Evolutionary conservation across 257 asterid species (phyloP), one percentile per base, ranked within the genome.

Genomic region (Oldenlandia corymbosa): DNA sequence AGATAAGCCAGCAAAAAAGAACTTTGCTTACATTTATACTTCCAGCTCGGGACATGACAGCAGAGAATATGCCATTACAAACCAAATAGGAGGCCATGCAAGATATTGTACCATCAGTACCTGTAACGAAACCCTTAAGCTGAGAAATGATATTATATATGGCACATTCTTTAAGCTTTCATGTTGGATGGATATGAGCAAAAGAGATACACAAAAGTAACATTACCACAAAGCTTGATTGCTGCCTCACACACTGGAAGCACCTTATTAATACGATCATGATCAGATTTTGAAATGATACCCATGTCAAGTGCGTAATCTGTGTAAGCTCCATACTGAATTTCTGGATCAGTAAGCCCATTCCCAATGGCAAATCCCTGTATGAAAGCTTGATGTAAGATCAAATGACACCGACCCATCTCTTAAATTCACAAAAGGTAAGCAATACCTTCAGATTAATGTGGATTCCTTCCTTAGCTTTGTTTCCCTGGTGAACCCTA

Each of bases 311-410:
- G 76, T 66, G 98, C 96, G 83, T 75, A 88, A 79, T 91, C 98
- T 64, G 98, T 83, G 73, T 91, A 91, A 56, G 98, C 96, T 57
- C 78, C 88, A 58, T 91, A 91, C 68, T 91, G 96, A 71, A 84
- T 86, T 78, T 75, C 95, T 68, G 96, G 98, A 76, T 91, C 94
- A 13, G 98, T 91, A 45, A 91, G 88, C 67, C 98, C 98, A 77
- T 91, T 91, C 64, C 98, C 98, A 47, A 88, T 86, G 57, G 96
- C 96, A 76, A 91, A 88, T 66, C 96, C 98, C 98, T 88, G 83
- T 62, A 63, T 52, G 63, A 67, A 34, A 52, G 65, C 52, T 59
- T 61, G 63, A 62, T 36, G 61, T 83, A 52, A 81, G 73, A 59
- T 41, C 36, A 67, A 56, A 49, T 16, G 48, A 45, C 46, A 67